These are phyloP conservation scores for Drechslerella dactyloides DNA, from an alignment of 2,329 filamentous ascomycete genomes.

Conservation along the genomic window DNA sequence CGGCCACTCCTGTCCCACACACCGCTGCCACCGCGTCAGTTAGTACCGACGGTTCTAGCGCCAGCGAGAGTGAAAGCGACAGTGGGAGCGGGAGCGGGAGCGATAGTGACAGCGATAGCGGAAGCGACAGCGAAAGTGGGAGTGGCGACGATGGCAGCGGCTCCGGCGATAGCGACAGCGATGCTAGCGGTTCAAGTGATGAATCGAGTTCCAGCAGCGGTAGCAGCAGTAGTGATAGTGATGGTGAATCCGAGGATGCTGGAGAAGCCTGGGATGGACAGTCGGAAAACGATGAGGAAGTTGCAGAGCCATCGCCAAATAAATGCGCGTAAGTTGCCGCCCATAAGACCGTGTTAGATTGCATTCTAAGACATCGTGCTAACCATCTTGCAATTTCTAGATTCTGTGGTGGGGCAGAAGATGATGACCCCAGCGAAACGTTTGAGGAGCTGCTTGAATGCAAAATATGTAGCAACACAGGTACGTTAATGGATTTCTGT, in stretches of 20 bases:
- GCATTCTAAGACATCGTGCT: neutral
- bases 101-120: constrained; percentile 22
- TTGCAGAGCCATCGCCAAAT: constrained; percentile 8
- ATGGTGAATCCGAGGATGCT: constrained; percentile 24
- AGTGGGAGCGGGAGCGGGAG: constrained; percentile 23
- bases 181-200: constrained; percentile 29
- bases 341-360: neutral
- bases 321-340: constrained; percentile 37
- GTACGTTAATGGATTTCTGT: constrained; percentile 68
- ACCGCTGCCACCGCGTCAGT: constrained; percentile 13
- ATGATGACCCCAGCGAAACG: constrained; percentile 79
- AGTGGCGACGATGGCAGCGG: constrained; percentile 26
- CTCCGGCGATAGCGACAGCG: constrained; percentile 28
- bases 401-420: constrained; percentile 82
- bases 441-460: constrained; percentile 82
- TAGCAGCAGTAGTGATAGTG: constrained; percentile 29
- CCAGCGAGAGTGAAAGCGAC: constrained; percentile 30
- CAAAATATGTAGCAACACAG: constrained; percentile 73
- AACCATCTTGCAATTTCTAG: constrained; percentile 59
- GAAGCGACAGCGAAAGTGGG: constrained; percentile 19
- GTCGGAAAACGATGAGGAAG: constrained; percentile 39
- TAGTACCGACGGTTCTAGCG: constrained; percentile 13
- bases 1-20: constrained; percentile 27
- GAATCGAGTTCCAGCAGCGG: constrained; percentile 19
- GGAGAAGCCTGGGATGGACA: constrained; percentile 43